Conservation (phyloP, 2,329 filamentous ascomycete species). For the Fusarium solani-melongenae region DNA sequence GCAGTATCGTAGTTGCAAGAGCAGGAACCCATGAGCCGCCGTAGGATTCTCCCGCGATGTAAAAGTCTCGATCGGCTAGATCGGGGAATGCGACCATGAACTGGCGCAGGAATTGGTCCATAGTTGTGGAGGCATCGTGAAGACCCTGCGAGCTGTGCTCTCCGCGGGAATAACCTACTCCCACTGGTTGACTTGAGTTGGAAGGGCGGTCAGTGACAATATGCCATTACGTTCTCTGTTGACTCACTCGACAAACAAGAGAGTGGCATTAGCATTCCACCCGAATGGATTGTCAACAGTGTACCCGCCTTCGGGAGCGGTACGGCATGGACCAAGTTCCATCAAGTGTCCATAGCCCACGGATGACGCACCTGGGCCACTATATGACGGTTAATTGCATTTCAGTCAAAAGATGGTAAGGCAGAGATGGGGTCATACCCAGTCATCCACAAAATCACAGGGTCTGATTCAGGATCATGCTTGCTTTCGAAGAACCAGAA, state of each 20-base stretch:
- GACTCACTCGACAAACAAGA: conserved; percentile 12
- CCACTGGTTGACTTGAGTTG: not conserved
- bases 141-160: not conserved
- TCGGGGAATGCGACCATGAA: not conserved
- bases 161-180: not conserved
- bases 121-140: not conserved
- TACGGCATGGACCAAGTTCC: conserved; percentile 14
- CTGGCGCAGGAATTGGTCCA: conserved; percentile 8
- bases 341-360: conserved; percentile 4
- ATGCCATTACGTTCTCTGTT: too few relatives aligned
- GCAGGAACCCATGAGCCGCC: not conserved
- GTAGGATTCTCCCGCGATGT: not conserved
- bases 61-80: not conserved
- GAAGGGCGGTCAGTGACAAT: not conserved
- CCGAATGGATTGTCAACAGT: conserved; percentile 10
- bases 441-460: conserved; percentile 11
- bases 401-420: not conserved
- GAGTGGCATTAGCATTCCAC: conserved; percentile 9
- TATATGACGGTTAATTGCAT: not conserved
- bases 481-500: conserved; percentile 12
- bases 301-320: conserved; percentile 3
- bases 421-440: not conserved
- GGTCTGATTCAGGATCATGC: not conserved
- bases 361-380: conserved; percentile 10
- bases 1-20: not conserved